These are phyloP conservation scores for Taxawa tesnikishii DNA, from an alignment of 2,329 filamentous ascomycete genomes.

Conservation along the genomic window DNA sequence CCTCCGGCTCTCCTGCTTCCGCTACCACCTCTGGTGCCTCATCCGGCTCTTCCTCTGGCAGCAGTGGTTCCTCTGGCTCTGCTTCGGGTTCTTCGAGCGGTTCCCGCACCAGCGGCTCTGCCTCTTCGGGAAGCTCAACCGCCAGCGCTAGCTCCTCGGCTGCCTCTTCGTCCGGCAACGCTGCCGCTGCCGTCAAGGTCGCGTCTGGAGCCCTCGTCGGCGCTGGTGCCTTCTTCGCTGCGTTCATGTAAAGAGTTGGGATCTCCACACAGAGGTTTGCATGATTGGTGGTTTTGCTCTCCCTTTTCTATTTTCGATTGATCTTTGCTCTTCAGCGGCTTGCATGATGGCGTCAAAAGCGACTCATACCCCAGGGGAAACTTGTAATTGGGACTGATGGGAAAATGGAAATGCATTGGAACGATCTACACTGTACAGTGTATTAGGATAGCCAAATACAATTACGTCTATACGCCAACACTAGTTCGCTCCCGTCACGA, in stretches of 20 bases:
- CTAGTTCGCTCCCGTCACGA: too few relatives aligned
- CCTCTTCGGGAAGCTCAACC: conserved; percentile 11
- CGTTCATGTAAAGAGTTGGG: conserved; percentile 24
- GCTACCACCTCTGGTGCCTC: conserved; percentile 6
- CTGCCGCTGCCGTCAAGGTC: conserved; percentile 16
- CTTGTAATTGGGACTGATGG: too few relatives aligned
- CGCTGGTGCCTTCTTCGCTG: conserved; percentile 23
- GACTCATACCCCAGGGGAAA: too few relatives aligned
- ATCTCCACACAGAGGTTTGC: too few relatives aligned
- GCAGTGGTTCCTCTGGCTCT: conserved; percentile 7
- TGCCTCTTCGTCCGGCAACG: conserved; percentile 11
- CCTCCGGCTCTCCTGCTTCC: conserved; percentile 8
- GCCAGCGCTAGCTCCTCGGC: conserved; percentile 13
- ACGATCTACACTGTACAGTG: too few relatives aligned
- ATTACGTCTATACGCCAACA: too few relatives aligned
- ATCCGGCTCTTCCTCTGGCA: conserved; percentile 7
- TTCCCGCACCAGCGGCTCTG: conserved; percentile 3
- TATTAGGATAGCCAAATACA: too few relatives aligned
- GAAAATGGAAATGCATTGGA: too few relatives aligned
- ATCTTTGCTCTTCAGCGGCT: too few relatives aligned
- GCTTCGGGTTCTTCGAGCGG: conserved; percentile 1
- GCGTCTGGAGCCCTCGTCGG: conserved; percentile 21
- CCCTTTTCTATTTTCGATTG: too few relatives aligned
- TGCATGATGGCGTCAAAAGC: too few relatives aligned
- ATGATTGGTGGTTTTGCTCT: too few relatives aligned